phyloP scores from a whole-genome alignment of 768 basidiomycete genomes.

The Agaricus bisporus region DNA sequence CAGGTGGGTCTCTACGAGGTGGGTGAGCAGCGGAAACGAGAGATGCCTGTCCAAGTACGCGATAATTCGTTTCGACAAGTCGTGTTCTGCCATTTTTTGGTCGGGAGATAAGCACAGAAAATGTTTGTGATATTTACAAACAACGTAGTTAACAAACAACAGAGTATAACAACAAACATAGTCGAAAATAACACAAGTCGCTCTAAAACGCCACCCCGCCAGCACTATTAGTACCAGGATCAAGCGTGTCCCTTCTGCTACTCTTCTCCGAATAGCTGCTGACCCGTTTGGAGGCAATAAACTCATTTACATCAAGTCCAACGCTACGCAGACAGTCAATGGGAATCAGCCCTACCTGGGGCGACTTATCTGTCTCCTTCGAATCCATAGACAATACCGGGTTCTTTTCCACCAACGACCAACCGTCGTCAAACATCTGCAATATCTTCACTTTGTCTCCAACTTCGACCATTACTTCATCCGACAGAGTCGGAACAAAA shows the following conservation, averaged over 20 bases:
- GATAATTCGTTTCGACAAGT: slow-evolving; percentile 86
- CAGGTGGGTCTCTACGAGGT: slow-evolving; percentile 69
- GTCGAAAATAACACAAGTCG: too few relatives aligned
- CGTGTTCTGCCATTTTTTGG: slow-evolving; percentile 72
- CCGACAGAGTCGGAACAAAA: slow-evolving; percentile 48
- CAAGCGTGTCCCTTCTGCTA: neutral
- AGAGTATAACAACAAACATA: neutral
- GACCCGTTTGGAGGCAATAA: slow-evolving; percentile 9
- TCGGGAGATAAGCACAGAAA: neutral
- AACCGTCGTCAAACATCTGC: slow-evolving; percentile 62
- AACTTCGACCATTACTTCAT: slow-evolving; percentile 49
- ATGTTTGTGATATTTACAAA: neutral
- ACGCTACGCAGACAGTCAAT: slow-evolving; percentile 54
- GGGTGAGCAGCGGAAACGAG: slow-evolving; percentile 85
- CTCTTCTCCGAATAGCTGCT: slow-evolving; percentile 7
- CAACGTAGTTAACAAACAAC: neutral
- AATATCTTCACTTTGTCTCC: slow-evolving; percentile 51
- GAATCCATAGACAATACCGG: slow-evolving; percentile 9
- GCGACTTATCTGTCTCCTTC: slow-evolving; percentile 21
- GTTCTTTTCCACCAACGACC: slow-evolving; percentile 55
- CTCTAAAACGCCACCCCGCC: too few relatives aligned
- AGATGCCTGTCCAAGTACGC: slow-evolving; percentile 94
- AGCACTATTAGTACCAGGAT: neutral
- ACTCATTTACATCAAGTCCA: slow-evolving; percentile 7
- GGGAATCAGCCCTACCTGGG: slow-evolving; percentile 50